Conservation (phyloP, 129 eudicot species). For the Flaveria ramosissima region DNA sequence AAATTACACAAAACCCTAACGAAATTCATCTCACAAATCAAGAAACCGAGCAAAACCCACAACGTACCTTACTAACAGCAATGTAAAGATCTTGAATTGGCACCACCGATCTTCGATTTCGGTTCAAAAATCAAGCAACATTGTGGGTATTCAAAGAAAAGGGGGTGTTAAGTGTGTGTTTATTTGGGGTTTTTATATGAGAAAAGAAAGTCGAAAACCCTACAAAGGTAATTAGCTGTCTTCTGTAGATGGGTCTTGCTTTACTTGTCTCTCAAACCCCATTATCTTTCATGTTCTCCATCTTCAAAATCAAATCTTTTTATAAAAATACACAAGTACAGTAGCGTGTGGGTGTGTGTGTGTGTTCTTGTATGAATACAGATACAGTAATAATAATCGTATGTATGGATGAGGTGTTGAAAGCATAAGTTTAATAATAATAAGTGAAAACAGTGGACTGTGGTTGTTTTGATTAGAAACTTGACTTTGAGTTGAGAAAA, state of each 20-base stretch:
- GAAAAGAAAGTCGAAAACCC: constrained; percentile 48
- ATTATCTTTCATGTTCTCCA: constrained; percentile 44
- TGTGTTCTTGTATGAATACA: constrained; percentile 1
- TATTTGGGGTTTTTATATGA: constrained; percentile 26
- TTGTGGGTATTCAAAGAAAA: constrained; percentile 30
- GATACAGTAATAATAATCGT: constrained; percentile 21
- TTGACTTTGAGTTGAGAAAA: too few species aligned
- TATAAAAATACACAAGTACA: constrained; percentile 5
- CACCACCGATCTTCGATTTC: constrained; percentile 43
- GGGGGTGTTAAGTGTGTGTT: constrained; percentile 3
- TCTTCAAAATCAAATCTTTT: constrained; percentile 28
- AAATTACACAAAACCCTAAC: constrained; percentile 25
- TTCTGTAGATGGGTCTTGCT: constrained; percentile 49
- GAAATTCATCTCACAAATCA: constrained; percentile 2
- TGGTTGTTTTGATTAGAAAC: neutral
- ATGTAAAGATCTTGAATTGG: constrained; percentile 56
- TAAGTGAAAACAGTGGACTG: too few species aligned
- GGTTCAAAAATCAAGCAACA: constrained; percentile 48
- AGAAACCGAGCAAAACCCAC: constrained; percentile 11
- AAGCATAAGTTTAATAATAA: neutral
- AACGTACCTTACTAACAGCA: constrained; percentile 35
- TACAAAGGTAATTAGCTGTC: constrained; percentile 35
- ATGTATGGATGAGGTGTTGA: neutral
- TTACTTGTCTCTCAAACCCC: constrained; percentile 53
- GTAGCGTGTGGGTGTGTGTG: too few species aligned